Conservation (phyloP, 2,329 filamentous ascomycete species). For the Ophiostoma himal-ulmi region DNA sequence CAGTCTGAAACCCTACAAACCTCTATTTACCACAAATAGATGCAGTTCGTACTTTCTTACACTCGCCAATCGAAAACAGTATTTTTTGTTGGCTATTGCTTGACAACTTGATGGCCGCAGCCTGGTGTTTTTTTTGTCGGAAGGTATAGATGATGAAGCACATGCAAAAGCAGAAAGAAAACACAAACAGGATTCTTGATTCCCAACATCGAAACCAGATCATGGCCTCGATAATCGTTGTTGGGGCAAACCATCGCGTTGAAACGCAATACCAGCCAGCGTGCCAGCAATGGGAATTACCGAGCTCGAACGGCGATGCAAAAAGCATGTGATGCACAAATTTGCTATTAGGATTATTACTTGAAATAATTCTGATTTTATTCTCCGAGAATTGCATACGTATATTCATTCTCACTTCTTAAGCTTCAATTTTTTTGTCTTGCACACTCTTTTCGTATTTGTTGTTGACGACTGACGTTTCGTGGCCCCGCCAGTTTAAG, state of each 20-base stretch:
- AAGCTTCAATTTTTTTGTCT: too few species aligned
- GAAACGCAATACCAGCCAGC: neutral
- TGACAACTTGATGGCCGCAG: neutral
- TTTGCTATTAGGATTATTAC: neutral
- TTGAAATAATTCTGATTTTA: neutral
- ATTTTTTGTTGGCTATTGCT: too few species aligned
- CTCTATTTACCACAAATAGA: too few species aligned
- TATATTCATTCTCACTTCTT: neutral
- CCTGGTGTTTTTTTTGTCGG: too few species aligned
- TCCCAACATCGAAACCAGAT: slow-evolving; percentile 3
- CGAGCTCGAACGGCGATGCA: neutral
- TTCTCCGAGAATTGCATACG: neutral
- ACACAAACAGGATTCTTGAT: neutral
- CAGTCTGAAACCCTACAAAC: too few species aligned
- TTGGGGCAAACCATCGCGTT: neutral
- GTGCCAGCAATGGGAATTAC: neutral
- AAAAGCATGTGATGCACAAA: slow-evolving; percentile 4
- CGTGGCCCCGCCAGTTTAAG: neutral
- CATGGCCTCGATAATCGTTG: neutral
- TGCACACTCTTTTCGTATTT: neutral
- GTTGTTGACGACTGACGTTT: slow-evolving; percentile 11
- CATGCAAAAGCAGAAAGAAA: neutral
- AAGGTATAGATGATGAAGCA: neutral
- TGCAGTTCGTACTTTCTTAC: too few species aligned
- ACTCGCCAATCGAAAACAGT: too few species aligned